A percentile compares a stretch with the other conserved stretches of the same genome.
phyloP scores from a whole-genome alignment of 208 protist genomes.

The Jaenimonas drosophilae region DNA sequence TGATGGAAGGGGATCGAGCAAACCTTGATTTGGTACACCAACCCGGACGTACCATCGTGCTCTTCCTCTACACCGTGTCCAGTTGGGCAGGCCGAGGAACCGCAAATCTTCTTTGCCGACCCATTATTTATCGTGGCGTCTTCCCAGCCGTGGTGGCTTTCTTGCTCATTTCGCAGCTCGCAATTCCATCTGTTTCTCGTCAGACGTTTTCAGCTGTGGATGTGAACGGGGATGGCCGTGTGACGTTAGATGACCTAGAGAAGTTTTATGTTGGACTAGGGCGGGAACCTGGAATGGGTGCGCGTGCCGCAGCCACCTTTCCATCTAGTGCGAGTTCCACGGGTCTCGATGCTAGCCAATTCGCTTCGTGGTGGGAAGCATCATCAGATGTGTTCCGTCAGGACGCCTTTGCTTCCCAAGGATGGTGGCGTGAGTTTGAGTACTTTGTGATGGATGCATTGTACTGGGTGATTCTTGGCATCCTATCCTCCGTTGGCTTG shows the following conservation, averaged over 20 bases:
- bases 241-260: constrained; percentile 34
- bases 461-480: constrained; percentile 88
- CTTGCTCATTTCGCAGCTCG: constrained; percentile 27
- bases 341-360: constrained; percentile 16
- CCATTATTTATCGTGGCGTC: constrained; percentile 17
- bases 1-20: constrained; percentile 26
- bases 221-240: constrained; percentile 29
- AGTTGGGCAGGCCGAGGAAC: constrained; percentile 11
- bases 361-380: constrained; percentile 47
- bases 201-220: constrained; percentile 39
- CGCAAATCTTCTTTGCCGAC: constrained; percentile 9
- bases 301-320: constrained; percentile 14
- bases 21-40: constrained; percentile 25
- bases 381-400: constrained; percentile 22
- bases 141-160: constrained; percentile 24
- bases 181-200: constrained; percentile 22
- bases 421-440: constrained; percentile 69
- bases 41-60: constrained; percentile 22
- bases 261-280: constrained; percentile 42
- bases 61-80: constrained; percentile 17
- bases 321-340: constrained; percentile 8
- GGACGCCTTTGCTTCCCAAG: constrained; percentile 31
- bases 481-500: constrained; percentile 88
- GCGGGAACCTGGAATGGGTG: constrained; percentile 6
- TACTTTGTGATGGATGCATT: constrained; percentile 65